Evolutionary conservation across 306 rosid genomes (phyloP), one percentile per base, ranked within the genome.

Genomic region (Castanospermum australe): DNA sequence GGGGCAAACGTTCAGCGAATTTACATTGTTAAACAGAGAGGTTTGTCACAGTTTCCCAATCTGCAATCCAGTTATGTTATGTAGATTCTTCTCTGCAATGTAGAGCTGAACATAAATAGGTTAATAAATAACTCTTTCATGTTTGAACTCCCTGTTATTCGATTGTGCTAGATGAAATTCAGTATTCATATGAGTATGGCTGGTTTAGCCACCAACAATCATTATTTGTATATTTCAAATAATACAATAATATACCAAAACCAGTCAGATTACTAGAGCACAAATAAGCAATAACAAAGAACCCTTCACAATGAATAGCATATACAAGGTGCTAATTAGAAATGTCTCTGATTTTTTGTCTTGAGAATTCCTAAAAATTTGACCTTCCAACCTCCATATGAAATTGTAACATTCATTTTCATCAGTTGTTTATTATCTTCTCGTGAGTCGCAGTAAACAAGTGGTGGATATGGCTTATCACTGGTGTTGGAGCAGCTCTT

Each of bases 401-500:
- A 79, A 21, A 60, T 33, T 65, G 44, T 64, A 8, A 2, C 24
- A 21, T 21, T 7, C 21, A 15, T 9, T 65, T 24, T 4, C 9
- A 0, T 30, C 20, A 52, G 15, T 22, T 63, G 28, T 4, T 50
- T 47, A 48, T 50, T 30, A 14, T 54, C 57, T 28, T 41, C 5
- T 17, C 35, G 28, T 30, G 38, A 54, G 57, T 33, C 44, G 21
- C 71, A 72, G 86, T 30, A 14, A 74, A 6, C 21, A 57, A 6
- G 77, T 13, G 79, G 83, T 72, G 76, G 71, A 21, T 59, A 67
- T 73, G 81, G 84, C 50, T 83, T 30, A n/a, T 73, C 36, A 30
- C 12, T 73, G 77, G 62, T 11, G 35, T 79, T 4, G 80, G 62
- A 50, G 55, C 67, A 52, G 38, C 45, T 13, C 2, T 74, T 15